Evolutionary conservation across 1,284 basidiomycete genomes (phyloP).

Genomic region (Cryptococcus sp.): DNA sequence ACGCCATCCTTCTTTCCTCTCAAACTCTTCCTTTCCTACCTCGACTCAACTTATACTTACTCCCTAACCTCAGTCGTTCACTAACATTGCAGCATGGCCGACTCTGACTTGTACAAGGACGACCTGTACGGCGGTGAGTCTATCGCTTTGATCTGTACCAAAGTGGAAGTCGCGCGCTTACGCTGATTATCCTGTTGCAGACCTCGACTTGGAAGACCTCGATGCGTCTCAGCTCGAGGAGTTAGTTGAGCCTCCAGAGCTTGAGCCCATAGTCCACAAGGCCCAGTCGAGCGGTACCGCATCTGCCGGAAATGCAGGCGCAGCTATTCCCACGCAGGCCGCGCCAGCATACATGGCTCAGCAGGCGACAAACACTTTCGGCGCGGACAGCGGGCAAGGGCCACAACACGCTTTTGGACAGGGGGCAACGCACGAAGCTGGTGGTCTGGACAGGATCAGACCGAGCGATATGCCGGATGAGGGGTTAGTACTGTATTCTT

Average conservation of each 20-base stretch:
- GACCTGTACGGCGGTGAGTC: conserved; percentile 45
- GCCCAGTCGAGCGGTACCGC: conserved; percentile 1
- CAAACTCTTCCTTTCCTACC: neutral
- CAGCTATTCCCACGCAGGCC: neutral
- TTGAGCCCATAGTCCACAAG: conserved; percentile 7
- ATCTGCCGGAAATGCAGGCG: neutral
- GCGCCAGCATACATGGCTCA: neutral
- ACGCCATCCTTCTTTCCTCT: neutral
- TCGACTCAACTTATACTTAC: neutral
- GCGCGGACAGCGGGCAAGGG: conserved; percentile 14
- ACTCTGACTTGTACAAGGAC: conserved; percentile 45
- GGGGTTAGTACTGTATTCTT: conserved; percentile 72
- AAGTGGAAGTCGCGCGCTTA: neutral
- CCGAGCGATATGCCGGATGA: conserved; percentile 98
- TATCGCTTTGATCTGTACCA: neutral
- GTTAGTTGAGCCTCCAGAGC: conserved; percentile 40
- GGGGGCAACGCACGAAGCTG: neutral
- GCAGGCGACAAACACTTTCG: neutral
- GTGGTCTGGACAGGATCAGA: conserved; percentile 56
- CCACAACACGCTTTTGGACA: conserved; percentile 15
- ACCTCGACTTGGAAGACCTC: conserved; percentile 44
- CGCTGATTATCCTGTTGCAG: conserved; percentile 10
- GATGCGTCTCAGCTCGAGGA: conserved; percentile 45
- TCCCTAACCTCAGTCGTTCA: neutral
- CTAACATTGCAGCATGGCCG: conserved; percentile 31